Evolutionary conservation across 73 alveolate species (phyloP).

Genomic region (Paraurostyla sp.): DNA sequence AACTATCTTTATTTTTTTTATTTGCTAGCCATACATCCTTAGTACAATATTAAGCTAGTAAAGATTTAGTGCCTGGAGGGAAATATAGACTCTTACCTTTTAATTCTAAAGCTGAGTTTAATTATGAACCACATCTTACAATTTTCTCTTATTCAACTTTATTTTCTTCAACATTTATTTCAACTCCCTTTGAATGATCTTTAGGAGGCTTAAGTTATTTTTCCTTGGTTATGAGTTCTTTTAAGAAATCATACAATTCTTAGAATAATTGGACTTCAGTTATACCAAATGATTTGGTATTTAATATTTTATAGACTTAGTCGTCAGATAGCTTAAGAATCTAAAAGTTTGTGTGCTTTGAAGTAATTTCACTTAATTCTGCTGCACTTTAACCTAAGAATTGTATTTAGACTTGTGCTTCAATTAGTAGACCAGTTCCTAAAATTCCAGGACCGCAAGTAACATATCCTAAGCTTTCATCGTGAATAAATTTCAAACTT

Average conservation of each 20-base stretch:
- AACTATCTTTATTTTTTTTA: constrained; percentile 34
- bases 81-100: constrained; percentile 24
- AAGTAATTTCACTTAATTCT: constrained; percentile 55
- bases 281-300: constrained; percentile 62
- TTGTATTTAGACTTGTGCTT: constrained; percentile 63
- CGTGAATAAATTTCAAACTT: constrained; percentile 51
- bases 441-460: constrained; percentile 66
- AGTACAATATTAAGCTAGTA: constrained; percentile 50
- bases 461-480: constrained; percentile 66
- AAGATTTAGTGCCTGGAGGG: constrained; percentile 64
- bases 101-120: neutral
- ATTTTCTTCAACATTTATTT: constrained; percentile 12
- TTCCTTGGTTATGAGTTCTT: constrained; percentile 59
- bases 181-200: constrained; percentile 28
- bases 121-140: neutral
- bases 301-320: constrained; percentile 56
- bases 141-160: constrained; percentile 6
- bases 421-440: constrained; percentile 69
- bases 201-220: constrained; percentile 36
- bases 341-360: constrained; percentile 1
- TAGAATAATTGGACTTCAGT: constrained; percentile 69
- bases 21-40: constrained; percentile 39
- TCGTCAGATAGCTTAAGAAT: neutral
- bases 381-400: constrained; percentile 26
- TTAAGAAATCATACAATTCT: constrained; percentile 69